A percentile compares a stretch with the other conserved stretches of the same genome.
Evolutionary conservation across 352 stramenopile species (phyloP).

Genomic region (Phytopythium oedochilum): DNA sequence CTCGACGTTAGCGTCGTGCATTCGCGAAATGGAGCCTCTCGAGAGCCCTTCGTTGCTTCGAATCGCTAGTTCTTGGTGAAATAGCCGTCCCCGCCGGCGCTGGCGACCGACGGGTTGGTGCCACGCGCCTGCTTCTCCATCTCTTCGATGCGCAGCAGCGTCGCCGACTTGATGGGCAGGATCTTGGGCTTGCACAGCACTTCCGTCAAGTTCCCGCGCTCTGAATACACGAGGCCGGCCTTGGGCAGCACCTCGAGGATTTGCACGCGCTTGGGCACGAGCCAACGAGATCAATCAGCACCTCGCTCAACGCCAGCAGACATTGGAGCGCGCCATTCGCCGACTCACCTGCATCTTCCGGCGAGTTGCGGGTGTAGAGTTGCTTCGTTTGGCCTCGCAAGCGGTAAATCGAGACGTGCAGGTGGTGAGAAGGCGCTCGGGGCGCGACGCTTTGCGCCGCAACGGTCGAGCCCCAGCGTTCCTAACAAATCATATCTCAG

Average conservation of each 20-base stretch:
- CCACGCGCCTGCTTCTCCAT: slow-evolving; percentile 71
- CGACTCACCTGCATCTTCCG: neutral
- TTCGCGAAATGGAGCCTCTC: too few relatives aligned
- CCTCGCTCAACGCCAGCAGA: too few relatives aligned
- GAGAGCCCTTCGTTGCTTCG: too few relatives aligned
- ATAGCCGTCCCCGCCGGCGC: slow-evolving; percentile 9
- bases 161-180: slow-evolving; percentile 86
- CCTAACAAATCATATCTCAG: too few relatives aligned
- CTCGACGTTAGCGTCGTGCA: too few relatives aligned
- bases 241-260: slow-evolving; percentile 85
- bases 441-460: neutral
- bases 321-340: too few relatives aligned
- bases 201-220: neutral
- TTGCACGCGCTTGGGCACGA: slow-evolving; percentile 47
- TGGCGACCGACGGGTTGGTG: slow-evolving; percentile 18
- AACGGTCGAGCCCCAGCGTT: too few relatives aligned
- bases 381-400: too few relatives aligned
- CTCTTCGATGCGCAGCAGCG: slow-evolving; percentile 80
- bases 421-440: neutral
- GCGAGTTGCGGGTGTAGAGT: too few relatives aligned
- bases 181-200: slow-evolving; percentile 79
- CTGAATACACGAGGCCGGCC: slow-evolving; percentile 57
- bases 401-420: neutral
- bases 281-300: too few relatives aligned
- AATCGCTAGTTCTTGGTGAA: slow-evolving; percentile 9